Conservation (phyloP, 805 yeast genomes). For the Sugiyamaella valdiviana region DNA sequence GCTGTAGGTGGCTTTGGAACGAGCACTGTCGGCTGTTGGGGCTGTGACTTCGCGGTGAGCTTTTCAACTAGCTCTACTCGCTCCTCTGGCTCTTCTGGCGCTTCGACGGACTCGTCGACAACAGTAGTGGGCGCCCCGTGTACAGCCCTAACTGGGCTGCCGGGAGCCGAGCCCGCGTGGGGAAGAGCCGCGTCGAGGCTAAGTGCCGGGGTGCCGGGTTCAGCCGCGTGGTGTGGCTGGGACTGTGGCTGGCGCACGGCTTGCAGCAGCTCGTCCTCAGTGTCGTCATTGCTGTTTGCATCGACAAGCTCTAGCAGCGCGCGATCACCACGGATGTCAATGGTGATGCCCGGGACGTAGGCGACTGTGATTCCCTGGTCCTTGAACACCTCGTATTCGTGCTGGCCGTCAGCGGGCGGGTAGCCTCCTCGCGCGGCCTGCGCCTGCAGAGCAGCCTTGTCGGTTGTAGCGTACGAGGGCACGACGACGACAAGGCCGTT, state of each 20-base stretch:
- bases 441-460: slow-evolving; percentile 4
- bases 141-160: too few relatives aligned
- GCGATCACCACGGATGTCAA: slow-evolving; percentile 68
- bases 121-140: too few relatives aligned
- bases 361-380: slow-evolving; percentile 65
- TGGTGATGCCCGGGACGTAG: slow-evolving; percentile 48
- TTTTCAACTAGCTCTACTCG: too few relatives aligned
- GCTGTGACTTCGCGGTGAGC: too few relatives aligned
- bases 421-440: slow-evolving; percentile 8
- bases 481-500: slow-evolving; percentile 70
- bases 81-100: too few relatives aligned
- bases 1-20: too few relatives aligned
- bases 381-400: slow-evolving; percentile 48
- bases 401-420: slow-evolving; percentile 17
- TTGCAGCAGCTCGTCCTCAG: slow-evolving; percentile 34
- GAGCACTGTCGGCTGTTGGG: too few relatives aligned
- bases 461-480: slow-evolving; percentile 36
- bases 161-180: too few relatives aligned
- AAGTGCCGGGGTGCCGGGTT: neutral
- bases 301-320: slow-evolving; percentile 45
- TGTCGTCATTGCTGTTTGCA: slow-evolving; percentile 40
- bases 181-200: neutral
- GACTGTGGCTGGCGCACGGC: neutral
- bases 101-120: too few relatives aligned
- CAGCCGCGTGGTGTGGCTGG: neutral